Evolutionary conservation across 225 moss, liverwort and hornwort genomes (phyloP).

Genomic region (Sphagnum tenellum): DNA sequence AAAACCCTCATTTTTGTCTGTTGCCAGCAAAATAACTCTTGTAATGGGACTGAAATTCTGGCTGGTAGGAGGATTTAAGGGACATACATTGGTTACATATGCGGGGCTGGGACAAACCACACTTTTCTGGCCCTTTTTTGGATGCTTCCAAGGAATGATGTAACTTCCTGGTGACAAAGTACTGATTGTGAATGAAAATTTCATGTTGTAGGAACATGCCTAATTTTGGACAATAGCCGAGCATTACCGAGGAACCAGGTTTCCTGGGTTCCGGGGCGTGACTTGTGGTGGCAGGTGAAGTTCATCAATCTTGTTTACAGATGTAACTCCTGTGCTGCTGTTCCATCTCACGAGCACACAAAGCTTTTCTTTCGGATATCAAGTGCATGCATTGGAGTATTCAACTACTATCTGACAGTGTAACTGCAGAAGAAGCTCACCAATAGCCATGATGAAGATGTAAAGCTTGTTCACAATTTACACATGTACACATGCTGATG

Average conservation of each 20-base stretch:
- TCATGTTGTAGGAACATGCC: slow-evolving; percentile 24
- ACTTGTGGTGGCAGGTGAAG: slow-evolving; percentile 39
- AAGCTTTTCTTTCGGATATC: background rate
- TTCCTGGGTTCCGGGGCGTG: slow-evolving; percentile 22
- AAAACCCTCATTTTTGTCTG: background rate
- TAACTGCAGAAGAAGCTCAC: background rate
- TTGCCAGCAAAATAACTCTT: background rate
- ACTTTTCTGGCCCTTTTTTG: no score
- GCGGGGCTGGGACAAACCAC: no score
- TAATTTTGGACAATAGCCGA: slow-evolving; percentile 34
- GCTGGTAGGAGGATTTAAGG: no score
- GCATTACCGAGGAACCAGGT: slow-evolving; percentile 23
- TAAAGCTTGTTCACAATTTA: background rate
- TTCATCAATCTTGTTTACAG: no score
- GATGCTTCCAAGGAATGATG: background rate
- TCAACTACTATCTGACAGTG: background rate
- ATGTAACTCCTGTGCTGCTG: no score
- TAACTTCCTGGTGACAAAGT: background rate
- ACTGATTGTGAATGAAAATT: no score
- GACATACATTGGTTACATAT: no score
- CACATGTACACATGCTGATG: no score
- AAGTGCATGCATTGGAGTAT: background rate
- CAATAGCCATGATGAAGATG: background rate
- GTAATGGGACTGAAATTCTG: background rate
- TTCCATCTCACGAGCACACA: no score